phyloP scores from a whole-genome alignment of 1,284 basidiomycete species.

The Pseudozyma sp. region DNA sequence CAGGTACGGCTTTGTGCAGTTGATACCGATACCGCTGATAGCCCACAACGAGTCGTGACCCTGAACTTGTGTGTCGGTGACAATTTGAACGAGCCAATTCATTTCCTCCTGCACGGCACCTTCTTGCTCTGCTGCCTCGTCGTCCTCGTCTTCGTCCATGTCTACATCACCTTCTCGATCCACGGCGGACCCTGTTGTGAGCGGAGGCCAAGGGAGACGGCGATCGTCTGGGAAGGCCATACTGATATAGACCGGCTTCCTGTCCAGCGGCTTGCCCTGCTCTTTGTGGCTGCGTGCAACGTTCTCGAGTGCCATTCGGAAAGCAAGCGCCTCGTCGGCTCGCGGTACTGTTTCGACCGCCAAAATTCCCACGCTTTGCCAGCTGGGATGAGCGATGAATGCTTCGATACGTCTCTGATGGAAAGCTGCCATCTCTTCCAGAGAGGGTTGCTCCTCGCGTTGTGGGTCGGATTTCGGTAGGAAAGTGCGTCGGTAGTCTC shows the following conservation, averaged over 20 bases:
- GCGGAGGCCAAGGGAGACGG: slow-evolving; percentile 46
- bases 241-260: slow-evolving; percentile 54
- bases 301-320: slow-evolving; percentile 49
- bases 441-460: slow-evolving; percentile 32
- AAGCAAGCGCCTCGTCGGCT: slow-evolving; percentile 57
- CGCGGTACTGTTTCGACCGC: slow-evolving; percentile 62
- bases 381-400: slow-evolving; percentile 35
- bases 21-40: slow-evolving; percentile 57
- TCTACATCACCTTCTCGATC: slow-evolving; percentile 28
- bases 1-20: slow-evolving; percentile 62
- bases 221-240: slow-evolving; percentile 51
- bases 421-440: slow-evolving; percentile 50
- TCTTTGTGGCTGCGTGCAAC: slow-evolving; percentile 19
- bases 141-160: slow-evolving; percentile 33
- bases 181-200: neutral
- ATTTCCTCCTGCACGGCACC: slow-evolving; percentile 40
- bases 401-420: slow-evolving; percentile 51
- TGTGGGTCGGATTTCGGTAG: slow-evolving; percentile 31
- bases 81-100: slow-evolving; percentile 47
- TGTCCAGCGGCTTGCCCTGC: slow-evolving; percentile 26
- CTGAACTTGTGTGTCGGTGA: slow-evolving; percentile 35
- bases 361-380: slow-evolving; percentile 52
- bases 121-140: slow-evolving; percentile 16
- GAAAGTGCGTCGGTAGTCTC: slow-evolving; percentile 51
- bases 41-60: slow-evolving; percentile 43